Percentiles rank a stretch among this genome's conserved stretches.
phyloP scores from a whole-genome alignment of 192 early-diverging fungal species.

The Dissophora globulifera region DNA sequence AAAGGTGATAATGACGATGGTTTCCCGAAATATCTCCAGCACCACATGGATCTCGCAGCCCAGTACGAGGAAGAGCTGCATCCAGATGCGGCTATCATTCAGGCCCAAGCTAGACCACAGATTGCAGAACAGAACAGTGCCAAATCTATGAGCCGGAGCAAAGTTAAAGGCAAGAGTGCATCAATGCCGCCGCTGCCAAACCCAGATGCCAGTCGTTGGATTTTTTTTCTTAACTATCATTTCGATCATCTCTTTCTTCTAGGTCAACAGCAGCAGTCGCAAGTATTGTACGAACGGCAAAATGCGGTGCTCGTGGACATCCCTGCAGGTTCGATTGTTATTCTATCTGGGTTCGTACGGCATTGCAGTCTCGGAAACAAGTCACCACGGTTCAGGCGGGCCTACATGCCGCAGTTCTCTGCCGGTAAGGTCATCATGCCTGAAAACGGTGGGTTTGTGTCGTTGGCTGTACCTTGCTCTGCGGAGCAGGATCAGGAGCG shows the following conservation, averaged over 20 bases:
- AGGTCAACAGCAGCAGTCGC: no score
- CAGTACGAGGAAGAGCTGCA: conserved; percentile 9
- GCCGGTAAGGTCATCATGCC: conserved; percentile 23
- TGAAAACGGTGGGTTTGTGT: conserved; percentile 13
- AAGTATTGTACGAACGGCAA: conserved; percentile 8
- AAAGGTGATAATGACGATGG: background rate
- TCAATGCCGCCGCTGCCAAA: no score
- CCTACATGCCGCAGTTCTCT: conserved; percentile 49
- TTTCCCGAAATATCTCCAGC: no score
- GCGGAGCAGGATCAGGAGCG: background rate
- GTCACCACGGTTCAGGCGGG: conserved; percentile 30
- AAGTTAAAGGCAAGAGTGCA: no score
- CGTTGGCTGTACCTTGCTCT: conserved; percentile 29
- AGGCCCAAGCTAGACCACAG: background rate
- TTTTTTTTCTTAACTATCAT: no score
- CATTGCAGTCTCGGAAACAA: conserved; percentile 48
- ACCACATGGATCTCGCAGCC: conserved; percentile 14
- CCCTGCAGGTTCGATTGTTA: conserved; percentile 34
- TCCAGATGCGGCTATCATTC: background rate
- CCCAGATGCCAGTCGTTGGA: no score
- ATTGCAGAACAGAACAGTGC: no score
- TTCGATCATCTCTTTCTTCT: no score
- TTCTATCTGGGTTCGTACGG: conserved; percentile 41
- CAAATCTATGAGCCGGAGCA: background rate
- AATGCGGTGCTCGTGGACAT: conserved; percentile 25